Evolutionary conservation across 495 filamentous ascomycete genomes (phyloP).

Genomic region (Hypoxylon lienhwacheense): DNA sequence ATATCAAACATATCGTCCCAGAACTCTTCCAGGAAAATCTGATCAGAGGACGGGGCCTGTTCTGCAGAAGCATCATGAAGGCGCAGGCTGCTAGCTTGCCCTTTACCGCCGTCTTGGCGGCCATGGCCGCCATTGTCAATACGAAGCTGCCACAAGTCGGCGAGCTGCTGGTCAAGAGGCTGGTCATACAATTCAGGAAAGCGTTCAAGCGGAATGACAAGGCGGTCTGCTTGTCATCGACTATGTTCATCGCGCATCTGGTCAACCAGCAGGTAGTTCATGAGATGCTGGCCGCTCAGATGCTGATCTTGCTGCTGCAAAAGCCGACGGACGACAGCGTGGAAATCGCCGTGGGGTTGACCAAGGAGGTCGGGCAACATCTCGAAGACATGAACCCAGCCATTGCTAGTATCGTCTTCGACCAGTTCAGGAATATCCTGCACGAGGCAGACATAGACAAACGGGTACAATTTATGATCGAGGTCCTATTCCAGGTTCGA

Average conservation of each 20-base stretch:
- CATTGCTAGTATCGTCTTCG: slow-evolving; percentile 87
- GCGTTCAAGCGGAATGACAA: slow-evolving; percentile 97
- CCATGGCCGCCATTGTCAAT: slow-evolving; percentile 95
- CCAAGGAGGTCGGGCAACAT: slow-evolving; percentile 87
- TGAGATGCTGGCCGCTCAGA: slow-evolving; percentile 89
- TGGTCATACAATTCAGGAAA: slow-evolving; percentile 92
- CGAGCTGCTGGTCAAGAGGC: slow-evolving; percentile 80
- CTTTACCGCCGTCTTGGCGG: slow-evolving; percentile 92
- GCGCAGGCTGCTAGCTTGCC: slow-evolving; percentile 95
- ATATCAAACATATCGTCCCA: slow-evolving; percentile 96
- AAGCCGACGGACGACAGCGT: slow-evolving; percentile 98
- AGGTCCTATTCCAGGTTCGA: slow-evolving; percentile 93
- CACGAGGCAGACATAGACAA: slow-evolving; percentile 97
- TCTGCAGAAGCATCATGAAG: slow-evolving; percentile 96
- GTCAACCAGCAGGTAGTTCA: slow-evolving; percentile 95
- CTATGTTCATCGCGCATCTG: slow-evolving; percentile 91
- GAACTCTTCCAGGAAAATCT: slow-evolving; percentile 95
- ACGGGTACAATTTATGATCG: slow-evolving; percentile 96
- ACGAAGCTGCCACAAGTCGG: slow-evolving; percentile 95
- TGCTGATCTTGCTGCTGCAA: slow-evolving; percentile 81
- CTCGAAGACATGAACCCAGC: slow-evolving; percentile 88
- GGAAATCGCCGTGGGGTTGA: slow-evolving; percentile 93
- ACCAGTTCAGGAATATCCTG: slow-evolving; percentile 91
- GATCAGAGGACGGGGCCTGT: slow-evolving; percentile 84
- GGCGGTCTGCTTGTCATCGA: slow-evolving; percentile 85